Base-by-base conservation (phyloP, 495 filamentous ascomycete species). In the Astrothelium subdiscretum region DNA sequence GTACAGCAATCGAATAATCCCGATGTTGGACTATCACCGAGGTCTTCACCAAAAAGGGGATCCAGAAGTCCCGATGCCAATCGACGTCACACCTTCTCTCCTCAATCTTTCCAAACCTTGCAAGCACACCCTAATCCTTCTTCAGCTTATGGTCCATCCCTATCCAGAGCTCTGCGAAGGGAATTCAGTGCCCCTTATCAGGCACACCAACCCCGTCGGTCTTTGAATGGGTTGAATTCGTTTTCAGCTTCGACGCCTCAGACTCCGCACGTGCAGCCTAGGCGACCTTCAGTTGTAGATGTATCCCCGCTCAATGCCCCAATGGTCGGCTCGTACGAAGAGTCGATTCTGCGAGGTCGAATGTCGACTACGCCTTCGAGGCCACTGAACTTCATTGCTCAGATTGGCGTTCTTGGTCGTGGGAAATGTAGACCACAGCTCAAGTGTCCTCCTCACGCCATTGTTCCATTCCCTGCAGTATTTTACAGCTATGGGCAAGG, bases 281-380 rank as follows among this genome's bases (percentile, higher is more conserved):
- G 90, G 59, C 78, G 88, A 40, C 87, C 87, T 0, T 95, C 91
- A 0, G 79, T 87, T 61, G 87, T 88, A 2, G 92, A 97, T 22
- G 73, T 77, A 18, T 89, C 90, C 15, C 81, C 89, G 2, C 78
- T 92, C 24, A 87, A 90, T 31, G 92, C 92, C 27, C 89, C 92
- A 3, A 91, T 98, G 87, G 94, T 98, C 20, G 94, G 94, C 0
- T 97, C 94, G 2, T 98, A 96, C 67, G 94, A 98, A 72, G 94
- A 98, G 73, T 96, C 90, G 2, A 97, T 98, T 58, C 77, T 98
- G 2, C 84, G 90, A 26, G 94, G 94, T 31, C 83, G 95, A 60
- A 98, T 98, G 94, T 97, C 95, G 44, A 97, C 91, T 13, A 94
- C 86, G 10, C 95, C 94, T 2, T 97, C 94, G 10, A 92, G 90